These are phyloP conservation scores for Amanita polypyramis DNA, from an alignment of 768 basidiomycete genomes.

Conservation along the genomic window DNA sequence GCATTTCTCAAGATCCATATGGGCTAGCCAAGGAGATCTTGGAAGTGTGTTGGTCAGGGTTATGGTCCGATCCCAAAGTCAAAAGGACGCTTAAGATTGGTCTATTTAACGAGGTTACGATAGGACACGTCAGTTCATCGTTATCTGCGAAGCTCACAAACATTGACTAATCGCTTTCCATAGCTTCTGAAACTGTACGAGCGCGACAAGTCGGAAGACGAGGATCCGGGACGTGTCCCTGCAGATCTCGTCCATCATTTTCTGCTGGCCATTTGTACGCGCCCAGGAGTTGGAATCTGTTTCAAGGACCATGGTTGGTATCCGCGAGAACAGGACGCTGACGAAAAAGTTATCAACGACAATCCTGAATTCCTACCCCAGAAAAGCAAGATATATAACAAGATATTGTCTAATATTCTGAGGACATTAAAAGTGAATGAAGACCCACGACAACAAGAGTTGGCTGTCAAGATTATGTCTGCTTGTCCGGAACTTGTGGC, in stretches of 20 bases:
- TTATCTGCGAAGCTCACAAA: not conserved
- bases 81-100: conserved; percentile 62
- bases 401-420: conserved; percentile 69
- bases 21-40: conserved; percentile 50
- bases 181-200: conserved; percentile 73
- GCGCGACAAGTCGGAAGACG: conserved; percentile 37
- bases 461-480: conserved; percentile 68
- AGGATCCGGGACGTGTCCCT: conserved; percentile 43
- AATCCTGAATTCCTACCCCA: conserved; percentile 24
- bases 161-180: not conserved
- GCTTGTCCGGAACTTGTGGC: conserved; percentile 83
- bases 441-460: conserved; percentile 75
- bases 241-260: conserved; percentile 85
- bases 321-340: conserved; percentile 47
- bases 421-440: conserved; percentile 79
- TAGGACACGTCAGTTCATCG: conserved; percentile 39
- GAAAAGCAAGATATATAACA: conserved; percentile 58
- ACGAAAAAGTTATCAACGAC: conserved; percentile 20
- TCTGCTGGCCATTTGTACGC: conserved; percentile 71
- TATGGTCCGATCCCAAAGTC: conserved; percentile 68
- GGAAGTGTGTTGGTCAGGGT: conserved; percentile 64
- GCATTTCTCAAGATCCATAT: conserved; percentile 57
- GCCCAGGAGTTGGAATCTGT: conserved; percentile 76
- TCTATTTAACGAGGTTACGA: conserved; percentile 56
- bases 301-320: conserved; percentile 92